Base-by-base conservation (phyloP, 1,284 basidiomycete genomes). In the Ganoderma meredithae region DNA sequence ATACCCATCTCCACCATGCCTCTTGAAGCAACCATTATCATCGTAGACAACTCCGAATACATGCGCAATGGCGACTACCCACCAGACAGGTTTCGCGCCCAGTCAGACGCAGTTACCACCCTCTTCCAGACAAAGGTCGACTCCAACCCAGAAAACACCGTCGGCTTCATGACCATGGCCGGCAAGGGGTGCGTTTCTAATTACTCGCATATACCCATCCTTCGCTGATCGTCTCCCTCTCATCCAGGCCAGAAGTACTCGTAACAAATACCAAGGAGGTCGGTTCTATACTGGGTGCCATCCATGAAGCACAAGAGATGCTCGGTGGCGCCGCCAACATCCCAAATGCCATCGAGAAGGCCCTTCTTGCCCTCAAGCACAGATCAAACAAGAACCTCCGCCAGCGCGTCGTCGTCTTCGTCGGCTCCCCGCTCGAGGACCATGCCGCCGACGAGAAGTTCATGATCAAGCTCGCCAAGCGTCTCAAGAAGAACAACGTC, bases 401-500 rank as follows among this genome's bases (percentile, higher is more conserved):
- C 36, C 97, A 99, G 78, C 90, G 97, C 53, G 94, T 99, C 74
- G 90, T 99, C 75, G 93, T 95, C 56, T 98, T 99, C 75, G 90
- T 97, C 66, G 96, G 91, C 27, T 97, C 95, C 7, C 98, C 98
- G 0, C 81, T 96, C 15, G 86, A 88, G 40, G 88, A 86, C n/a
- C 77, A 83, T 27, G 88, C 85, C 9, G 85, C 88, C 8, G 90
- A 94, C 70, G 91, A 94, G 77, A 90, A 92, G 74, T 86, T 85
- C 68, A 89, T 97, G 85, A 84, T 94, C 73, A 91, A 90, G 79
- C 88, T 99, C 19, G 97, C 96, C 27, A 98, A 97, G 85, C 97
- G 96, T 81, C 86, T 99, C 74, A 98, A 98, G 86, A 99, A 99
- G 91, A 99, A 99, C 82, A 99, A 99, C 76, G 96, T 99, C 52